phyloP scores from a whole-genome alignment of 306 rosid genomes.

The Acacia melanoxylon region DNA sequence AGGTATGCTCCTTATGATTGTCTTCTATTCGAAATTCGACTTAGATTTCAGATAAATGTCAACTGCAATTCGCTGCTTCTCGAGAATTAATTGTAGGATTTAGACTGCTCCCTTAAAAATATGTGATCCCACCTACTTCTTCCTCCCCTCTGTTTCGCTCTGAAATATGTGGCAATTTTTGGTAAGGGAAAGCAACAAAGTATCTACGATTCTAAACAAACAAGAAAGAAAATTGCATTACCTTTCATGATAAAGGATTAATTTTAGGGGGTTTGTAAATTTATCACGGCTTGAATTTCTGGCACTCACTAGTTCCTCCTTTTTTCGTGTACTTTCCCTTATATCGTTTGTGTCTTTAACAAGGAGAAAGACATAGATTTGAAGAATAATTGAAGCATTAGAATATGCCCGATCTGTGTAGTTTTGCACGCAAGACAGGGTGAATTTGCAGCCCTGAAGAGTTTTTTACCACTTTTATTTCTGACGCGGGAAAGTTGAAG shows the following conservation, averaged over 20 bases:
- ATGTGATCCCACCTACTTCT: conserved; percentile 8
- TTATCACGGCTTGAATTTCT: not conserved
- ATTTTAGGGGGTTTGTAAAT: not conserved
- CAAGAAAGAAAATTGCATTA: not conserved
- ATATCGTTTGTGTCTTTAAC: conserved; percentile 1
- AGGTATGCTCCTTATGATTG: conserved; percentile 44
- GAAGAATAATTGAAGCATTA: conserved; percentile 4
- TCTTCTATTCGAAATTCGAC: not conserved
- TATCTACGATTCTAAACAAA: not conserved
- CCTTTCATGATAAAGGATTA: not conserved
- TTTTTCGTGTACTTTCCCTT: not conserved
- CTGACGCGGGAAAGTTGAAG: not conserved
- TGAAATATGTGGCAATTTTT: not conserved
- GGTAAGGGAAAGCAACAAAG: not conserved
- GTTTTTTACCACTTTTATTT: not conserved
- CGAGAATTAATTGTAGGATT: not conserved
- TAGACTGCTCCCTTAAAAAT: not conserved
- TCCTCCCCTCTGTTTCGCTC: not conserved
- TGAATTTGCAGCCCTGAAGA: conserved; percentile 23
- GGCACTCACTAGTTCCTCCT: not conserved
- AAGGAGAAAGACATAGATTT: conserved; percentile 9
- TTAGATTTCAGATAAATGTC: not conserved
- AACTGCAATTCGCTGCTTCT: not conserved
- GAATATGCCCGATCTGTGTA: conserved; percentile 38
- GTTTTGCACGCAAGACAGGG: conserved; percentile 2